Base-by-base conservation (phyloP, 2,329 filamentous ascomycete genomes). In the Parastagonospora avenae region DNA sequence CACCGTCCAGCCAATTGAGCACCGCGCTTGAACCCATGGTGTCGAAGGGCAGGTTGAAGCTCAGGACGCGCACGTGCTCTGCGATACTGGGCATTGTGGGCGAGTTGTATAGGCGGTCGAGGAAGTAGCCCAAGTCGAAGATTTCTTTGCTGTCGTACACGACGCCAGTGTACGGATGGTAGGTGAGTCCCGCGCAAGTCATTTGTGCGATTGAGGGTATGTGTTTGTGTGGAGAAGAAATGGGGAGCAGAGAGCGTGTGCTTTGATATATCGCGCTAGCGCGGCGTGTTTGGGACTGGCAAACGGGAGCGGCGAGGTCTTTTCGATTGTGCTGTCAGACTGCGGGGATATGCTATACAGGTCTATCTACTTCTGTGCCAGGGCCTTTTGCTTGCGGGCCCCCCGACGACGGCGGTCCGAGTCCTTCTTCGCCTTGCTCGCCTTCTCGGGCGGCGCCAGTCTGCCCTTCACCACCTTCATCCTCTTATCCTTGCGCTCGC, bases 371-470 rank as follows among this genome's bases (percentile, higher is more conserved):
- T 9, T 15, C 42, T 31, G 14, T 16, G 12, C 35, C 33, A 31
- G 11, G 5, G n/a, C 14, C 19, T 32, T 46, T 12, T 8, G 19
- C 35, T 38, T 39, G n/a, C 36, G 38, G 35, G 38, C 33, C 35
- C 9, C 35, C 29, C 36, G n/a, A 10, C 33, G 31, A 27, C 39
- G 38, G 8, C 16, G 10, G 28, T n/a, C 32, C 27, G n/a, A 35
- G 12, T 30, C 19, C 27, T 27, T 37, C n/a, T 14, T 16, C 24
- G 29, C 35, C 35, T n/a, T 38, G 19, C 24, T 16, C n/a, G 32
- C 11, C 30, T n/a, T 42, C 31, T n/a, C 11, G 30, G 48, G 48
- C n/a, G 37, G 32, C 36, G 19, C 29, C 11, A 50, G 27, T n/a
- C 35, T 24, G 4, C 31, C 37, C 19, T 45, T 12, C 19, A 4